Base-by-base conservation (phyloP, 2,329 filamentous ascomycete species). In the Penicillium sp. region DNA sequence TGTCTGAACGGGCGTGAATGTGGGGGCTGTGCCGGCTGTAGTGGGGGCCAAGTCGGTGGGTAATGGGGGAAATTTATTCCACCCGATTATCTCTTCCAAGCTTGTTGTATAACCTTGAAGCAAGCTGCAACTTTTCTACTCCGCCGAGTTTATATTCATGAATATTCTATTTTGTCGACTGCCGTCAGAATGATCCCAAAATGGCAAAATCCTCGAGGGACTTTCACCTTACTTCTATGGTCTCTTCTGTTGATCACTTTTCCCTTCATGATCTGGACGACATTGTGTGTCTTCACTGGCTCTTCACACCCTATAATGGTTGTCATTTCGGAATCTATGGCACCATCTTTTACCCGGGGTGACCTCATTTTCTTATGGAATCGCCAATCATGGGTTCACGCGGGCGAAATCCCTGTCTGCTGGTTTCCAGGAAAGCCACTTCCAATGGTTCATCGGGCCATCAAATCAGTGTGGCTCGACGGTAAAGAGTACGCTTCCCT, bases 361-460 rank as follows among this genome's bases (percentile, higher is more conserved):
- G 55, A 60, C 38, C 21, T 60, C 14, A 34, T 60, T 14, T 40
- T 57, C 9, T 31, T 58, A 9, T 60, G 49, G 47, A 60, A 60
- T 43, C 49, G 49, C 2, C 16, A 50, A n/a, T 6, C 22, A 4
- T 10, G 21, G 5, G 34, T 57, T 14, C 44, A 34, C 3, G 43
- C 39, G 4, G 58, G 58, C 13, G 58, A 60, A 2, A 58, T 60
- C 14, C 58, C 58, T 8, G 58, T 60, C 13, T 16, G 46, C 13
- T 60, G 55, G 55, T 60, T 60, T 47, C 40, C 52, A 5, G 55
- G 50, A 13, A 42, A 22, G 4, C 55, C 44, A 42, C 18, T 54
- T 5, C 56, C 58, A 11, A 60, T 60, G 58, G 56, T 58, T 10
- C 58, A 60, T 43, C 55, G 55, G 9, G 58, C 56, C 1, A 51